Base-by-base conservation (phyloP, 2,329 filamentous ascomycete species). In the Dichotomopilus funicola region DNA sequence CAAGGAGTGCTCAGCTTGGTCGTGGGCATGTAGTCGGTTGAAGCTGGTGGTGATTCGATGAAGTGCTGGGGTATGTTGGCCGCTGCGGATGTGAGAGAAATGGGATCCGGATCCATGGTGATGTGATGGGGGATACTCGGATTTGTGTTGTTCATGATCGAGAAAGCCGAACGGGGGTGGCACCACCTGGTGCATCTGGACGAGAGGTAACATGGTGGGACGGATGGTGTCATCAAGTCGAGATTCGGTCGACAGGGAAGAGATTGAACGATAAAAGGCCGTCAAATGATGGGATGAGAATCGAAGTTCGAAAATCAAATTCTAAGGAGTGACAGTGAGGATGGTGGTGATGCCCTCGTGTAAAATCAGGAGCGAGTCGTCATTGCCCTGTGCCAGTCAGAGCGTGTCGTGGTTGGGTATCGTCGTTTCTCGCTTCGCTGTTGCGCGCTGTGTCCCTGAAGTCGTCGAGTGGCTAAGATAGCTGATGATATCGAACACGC, bases 1-100 rank as follows among this genome's bases (percentile, higher is more conserved):
- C 55, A 96, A 77, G 64, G 89, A 88, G 70, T 95, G 85, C 69
- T 96, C 90, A 38, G 55, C 56, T 53, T 71, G 69, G 4, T 74
- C 71, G 35, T 61, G 50, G 6, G 53, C 49, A 10, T 65, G 59
- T 40, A 58, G 58, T 56, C 59, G 57, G 56, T 62, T 60, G 61
- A 66, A 55, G 59, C 61, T 66, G 47, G 61, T 63, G 47, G 62
- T 65, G 53, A 65, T 67, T 57, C 63, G 67, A 46, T 70, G 65
- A 46, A 64, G 56, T 50, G 63, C 52, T 40, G 65, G 67, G 31
- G 65, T 62, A 13, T 69, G 64, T 44, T 72, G 70, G 11, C 66
- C 69, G 51, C 61, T 69, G 40, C 68, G 73, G 49, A 72, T 72
- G 41, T 54, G 59, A 44, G 58, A 43, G 4, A 59, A 49, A 27